phyloP scores from a whole-genome alignment of 495 filamentous ascomycete species.

The Aspergillus cavernicola region DNA sequence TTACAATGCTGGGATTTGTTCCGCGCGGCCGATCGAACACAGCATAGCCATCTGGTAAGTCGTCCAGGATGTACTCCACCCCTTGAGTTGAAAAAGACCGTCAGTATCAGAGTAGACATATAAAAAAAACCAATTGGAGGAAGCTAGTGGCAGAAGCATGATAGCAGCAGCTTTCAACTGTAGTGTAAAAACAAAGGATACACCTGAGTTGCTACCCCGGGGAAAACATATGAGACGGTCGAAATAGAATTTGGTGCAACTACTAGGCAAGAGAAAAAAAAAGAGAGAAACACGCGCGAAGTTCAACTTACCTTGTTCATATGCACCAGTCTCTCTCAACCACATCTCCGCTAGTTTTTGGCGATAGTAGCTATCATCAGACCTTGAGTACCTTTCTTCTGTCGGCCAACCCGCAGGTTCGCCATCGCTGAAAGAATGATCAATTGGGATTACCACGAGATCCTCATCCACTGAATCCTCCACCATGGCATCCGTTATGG shows the following conservation, averaged over 20 bases:
- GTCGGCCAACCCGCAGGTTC: conserved; percentile 29
- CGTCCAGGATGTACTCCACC: conserved; percentile 46
- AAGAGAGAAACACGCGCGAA: background rate
- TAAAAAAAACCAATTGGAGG: background rate
- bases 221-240: too few species aligned
- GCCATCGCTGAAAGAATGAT: conserved; percentile 33
- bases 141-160: too few species aligned
- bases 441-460: conserved; percentile 29
- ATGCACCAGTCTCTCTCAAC: conserved; percentile 30
- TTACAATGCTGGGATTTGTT: conserved; percentile 34
- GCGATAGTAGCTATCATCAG: conserved; percentile 25
- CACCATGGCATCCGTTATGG: background rate
- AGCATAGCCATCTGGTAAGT: conserved; percentile 53
- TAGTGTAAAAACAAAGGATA: too few species aligned
- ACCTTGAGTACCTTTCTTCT: conserved; percentile 18
- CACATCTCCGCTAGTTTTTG: conserved; percentile 35
- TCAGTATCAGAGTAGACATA: conserved; percentile 4
- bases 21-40: conserved; percentile 43
- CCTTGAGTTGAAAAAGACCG: conserved; percentile 23
- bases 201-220: too few species aligned
- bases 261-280: too few species aligned
- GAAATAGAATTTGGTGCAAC: too few species aligned
- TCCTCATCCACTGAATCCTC: conserved; percentile 20
- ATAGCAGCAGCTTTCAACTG: too few species aligned
- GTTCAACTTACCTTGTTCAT: conserved; percentile 29